Base-by-base conservation (phyloP, 1,139 yeast species). In the Geotrichum carabidarum region DNA sequence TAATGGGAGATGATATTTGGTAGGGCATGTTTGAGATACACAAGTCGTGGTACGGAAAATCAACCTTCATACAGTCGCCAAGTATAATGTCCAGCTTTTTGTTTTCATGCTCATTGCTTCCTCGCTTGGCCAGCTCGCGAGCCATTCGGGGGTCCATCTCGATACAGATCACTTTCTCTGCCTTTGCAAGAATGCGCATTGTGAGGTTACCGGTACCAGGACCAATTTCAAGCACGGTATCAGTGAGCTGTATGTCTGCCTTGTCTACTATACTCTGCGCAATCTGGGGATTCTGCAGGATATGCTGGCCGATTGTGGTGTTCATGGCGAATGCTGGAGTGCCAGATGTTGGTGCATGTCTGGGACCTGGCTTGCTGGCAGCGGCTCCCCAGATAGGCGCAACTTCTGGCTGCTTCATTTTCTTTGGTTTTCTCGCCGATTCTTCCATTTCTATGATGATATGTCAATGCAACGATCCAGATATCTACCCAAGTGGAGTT, bases 101-200 rank as follows among this genome's bases (percentile, higher is more conserved):
- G 69, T 89, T 94, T 56, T 80, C 85, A 1, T 96, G 93, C 35
- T 95, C 91, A 11, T 97, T 97, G 66, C 89, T 97, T 30, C 93
- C 98, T 75, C 99, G 84, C 70, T 93, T 93, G 18, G 97, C 88
- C 65, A 93, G 77, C 71, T 93, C 99, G 0, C 98, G 98, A 2
- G 98, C 99, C 99, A 93, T 93, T 74, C 97, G 78, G 22, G 99
- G 98, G 72, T 93, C 99, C 91, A 91, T 91, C 74, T 93, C 99
- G 53, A 88, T 94, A 0, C 98, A 99, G 51, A 88, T 80, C 14
- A 93, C 98, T 64, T 84, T 86, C 53, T 88, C 78, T 0, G 97
- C 98, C 68, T 89, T 86, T 63, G 91, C 97, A 53, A 93, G 73
- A 48, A 93, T 93, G 59, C 95, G 79, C 38, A 91, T 95, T 0